These are phyloP conservation scores for Lachancea kluyveri DNA, from an alignment of 805 yeast species.

Conservation along the genomic window DNA sequence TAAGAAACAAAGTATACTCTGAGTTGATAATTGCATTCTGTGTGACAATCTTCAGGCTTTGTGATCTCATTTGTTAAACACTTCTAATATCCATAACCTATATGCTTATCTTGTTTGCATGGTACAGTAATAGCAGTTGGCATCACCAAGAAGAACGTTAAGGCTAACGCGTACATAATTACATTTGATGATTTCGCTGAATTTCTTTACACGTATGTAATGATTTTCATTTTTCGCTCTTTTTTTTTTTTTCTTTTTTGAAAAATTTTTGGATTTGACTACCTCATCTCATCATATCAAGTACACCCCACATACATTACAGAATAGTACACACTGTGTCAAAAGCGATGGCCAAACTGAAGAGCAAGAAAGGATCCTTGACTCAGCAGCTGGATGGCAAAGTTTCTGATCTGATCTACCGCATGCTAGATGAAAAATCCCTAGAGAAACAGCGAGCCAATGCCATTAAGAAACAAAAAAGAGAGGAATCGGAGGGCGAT, in stretches of 20 bases:
- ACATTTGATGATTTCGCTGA: too few relatives aligned
- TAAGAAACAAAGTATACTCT: slow-evolving; percentile 12
- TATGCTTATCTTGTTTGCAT: too few relatives aligned
- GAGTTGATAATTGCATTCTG: slow-evolving; percentile 18
- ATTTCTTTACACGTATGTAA: too few relatives aligned
- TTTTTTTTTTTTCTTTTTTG: slow-evolving; percentile 1
- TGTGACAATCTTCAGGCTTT: slow-evolving; percentile 10
- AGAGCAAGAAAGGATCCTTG: slow-evolving; percentile 21
- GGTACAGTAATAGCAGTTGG: too few relatives aligned
- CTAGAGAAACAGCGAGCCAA: slow-evolving; percentile 33
- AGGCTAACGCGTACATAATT: too few relatives aligned
- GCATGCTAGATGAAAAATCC: slow-evolving; percentile 55
- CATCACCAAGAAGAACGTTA: too few relatives aligned
- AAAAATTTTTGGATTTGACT: neutral
- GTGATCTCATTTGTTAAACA: too few relatives aligned
- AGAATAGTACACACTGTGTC: too few relatives aligned
- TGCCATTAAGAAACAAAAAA: slow-evolving; percentile 13
- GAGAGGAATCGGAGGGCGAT: slow-evolving; percentile 10
- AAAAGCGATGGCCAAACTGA: slow-evolving; percentile 34
- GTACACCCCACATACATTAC: too few relatives aligned
- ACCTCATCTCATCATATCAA: slow-evolving; percentile 1
- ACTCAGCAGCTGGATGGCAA: slow-evolving; percentile 44
- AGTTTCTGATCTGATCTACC: slow-evolving; percentile 48
- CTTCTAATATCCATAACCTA: too few relatives aligned
- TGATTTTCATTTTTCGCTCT: too few relatives aligned